Conservation (phyloP, 805 yeast genomes). For the Myxozyma geophila region DNA sequence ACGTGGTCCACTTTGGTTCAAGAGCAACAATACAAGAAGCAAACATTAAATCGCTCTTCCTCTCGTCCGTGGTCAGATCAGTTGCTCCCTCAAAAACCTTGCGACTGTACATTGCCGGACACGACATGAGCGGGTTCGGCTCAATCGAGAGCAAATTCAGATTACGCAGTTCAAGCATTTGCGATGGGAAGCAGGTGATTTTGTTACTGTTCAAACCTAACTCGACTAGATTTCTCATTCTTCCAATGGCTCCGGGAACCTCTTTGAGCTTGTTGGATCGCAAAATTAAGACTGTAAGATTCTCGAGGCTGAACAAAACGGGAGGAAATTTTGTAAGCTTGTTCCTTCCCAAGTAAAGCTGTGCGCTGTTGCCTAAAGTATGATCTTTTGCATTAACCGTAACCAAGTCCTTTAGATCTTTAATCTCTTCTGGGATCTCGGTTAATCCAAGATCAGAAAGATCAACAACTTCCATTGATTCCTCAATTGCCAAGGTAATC, state of each 20-base stretch:
- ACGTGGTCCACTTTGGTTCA: background rate
- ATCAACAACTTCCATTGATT: conserved; percentile 32
- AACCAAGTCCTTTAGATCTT: conserved; percentile 41
- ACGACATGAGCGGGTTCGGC: conserved; percentile 46
- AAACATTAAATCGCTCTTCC: conserved; percentile 7
- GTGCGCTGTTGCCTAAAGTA: conserved; percentile 39
- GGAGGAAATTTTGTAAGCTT: conserved; percentile 40
- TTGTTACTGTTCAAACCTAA: conserved; percentile 46
- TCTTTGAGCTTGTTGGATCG: conserved; percentile 43
- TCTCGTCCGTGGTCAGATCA: background rate
- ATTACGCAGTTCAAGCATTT: conserved; percentile 41
- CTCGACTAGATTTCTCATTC: conserved; percentile 43
- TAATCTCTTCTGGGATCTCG: conserved; percentile 45
- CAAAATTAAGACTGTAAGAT: conserved; percentile 46
- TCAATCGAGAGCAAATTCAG: conserved; percentile 43
- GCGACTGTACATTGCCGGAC: conserved; percentile 32
- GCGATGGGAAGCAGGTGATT: conserved; percentile 46
- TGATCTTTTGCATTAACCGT: conserved; percentile 7
- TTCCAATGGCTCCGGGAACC: conserved; percentile 45
- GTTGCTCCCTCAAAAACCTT: background rate
- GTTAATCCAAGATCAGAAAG: conserved; percentile 37
- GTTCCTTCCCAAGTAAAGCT: conserved; percentile 44
- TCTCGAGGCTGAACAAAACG: conserved; percentile 43
- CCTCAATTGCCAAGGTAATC: conserved; percentile 37
- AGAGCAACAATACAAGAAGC: conserved; percentile 5